Evolutionary conservation across 2,329 filamentous ascomycete species (phyloP).

Genomic region (Alternaria brassicae): DNA sequence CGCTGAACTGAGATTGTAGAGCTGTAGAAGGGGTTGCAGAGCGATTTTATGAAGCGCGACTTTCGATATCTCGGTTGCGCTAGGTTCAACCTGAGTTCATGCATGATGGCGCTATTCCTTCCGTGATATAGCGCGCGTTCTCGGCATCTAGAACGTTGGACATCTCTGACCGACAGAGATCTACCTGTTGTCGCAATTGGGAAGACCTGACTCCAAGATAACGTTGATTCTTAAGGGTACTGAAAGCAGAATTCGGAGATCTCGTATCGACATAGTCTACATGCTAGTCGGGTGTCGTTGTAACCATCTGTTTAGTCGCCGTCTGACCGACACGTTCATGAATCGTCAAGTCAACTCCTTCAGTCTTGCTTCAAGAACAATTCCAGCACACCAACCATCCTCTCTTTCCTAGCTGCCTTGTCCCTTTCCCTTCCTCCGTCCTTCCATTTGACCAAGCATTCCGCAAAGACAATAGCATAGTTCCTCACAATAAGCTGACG

Average conservation of each 20-base stretch:
- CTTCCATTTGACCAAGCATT: conserved; percentile 65
- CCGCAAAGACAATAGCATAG: conserved; percentile 71
- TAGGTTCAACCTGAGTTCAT: conserved; percentile 11
- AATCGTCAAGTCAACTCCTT: neutral
- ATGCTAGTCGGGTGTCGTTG: conserved; percentile 1
- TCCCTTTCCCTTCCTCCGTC: conserved; percentile 62
- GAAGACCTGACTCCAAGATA: neutral
- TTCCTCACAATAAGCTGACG: conserved; percentile 66
- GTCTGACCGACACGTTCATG: neutral
- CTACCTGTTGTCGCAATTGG: neutral
- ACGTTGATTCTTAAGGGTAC: neutral
- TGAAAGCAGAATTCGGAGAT: neutral
- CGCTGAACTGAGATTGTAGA: neutral
- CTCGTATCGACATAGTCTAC: neutral
- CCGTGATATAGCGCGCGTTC: neutral
- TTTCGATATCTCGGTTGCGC: conserved; percentile 23
- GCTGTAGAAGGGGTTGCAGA: conserved; percentile 3
- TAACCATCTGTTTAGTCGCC: neutral
- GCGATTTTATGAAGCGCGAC: conserved; percentile 12
- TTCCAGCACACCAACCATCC: conserved; percentile 71
- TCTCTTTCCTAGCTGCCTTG: conserved; percentile 66
- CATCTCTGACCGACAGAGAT: conserved; percentile 1
- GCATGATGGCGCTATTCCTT: neutral
- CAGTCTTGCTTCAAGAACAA: conserved; percentile 63
- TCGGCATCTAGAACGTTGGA: conserved; percentile 8